Percentiles rank a stretch among this genome's conserved stretches.
These are phyloP conservation scores for Porodaedalea pini DNA, from an alignment of 1,284 basidiomycete genomes.

Conservation along the genomic window DNA sequence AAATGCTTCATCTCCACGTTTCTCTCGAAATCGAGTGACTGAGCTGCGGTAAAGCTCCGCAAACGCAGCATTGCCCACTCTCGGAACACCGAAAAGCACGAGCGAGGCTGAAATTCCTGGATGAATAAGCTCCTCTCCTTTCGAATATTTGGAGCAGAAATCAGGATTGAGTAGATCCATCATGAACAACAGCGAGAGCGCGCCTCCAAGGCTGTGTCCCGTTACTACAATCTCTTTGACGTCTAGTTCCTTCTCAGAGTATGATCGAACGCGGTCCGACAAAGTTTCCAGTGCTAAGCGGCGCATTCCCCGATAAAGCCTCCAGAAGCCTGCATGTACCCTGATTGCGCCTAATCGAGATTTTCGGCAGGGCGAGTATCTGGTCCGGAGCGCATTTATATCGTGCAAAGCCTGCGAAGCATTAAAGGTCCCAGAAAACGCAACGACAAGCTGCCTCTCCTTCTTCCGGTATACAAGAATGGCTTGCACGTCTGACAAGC, in stretches of 20 bases:
- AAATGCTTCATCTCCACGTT: slow-evolving; percentile 37
- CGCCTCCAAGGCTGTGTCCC: slow-evolving; percentile 51
- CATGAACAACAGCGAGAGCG: slow-evolving; percentile 43
- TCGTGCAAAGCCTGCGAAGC: slow-evolving; percentile 14
- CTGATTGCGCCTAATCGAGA: neutral
- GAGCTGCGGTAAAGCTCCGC: slow-evolving; percentile 40
- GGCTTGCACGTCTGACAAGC: slow-evolving; percentile 11
- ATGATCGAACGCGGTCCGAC: neutral
- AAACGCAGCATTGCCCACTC: slow-evolving; percentile 44
- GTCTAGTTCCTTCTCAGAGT: slow-evolving; percentile 22
- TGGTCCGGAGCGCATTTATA: slow-evolving; percentile 6
- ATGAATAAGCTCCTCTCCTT: neutral
- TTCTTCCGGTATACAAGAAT: slow-evolving; percentile 13
- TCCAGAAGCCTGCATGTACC: slow-evolving; percentile 53
- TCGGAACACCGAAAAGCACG: slow-evolving; percentile 46
- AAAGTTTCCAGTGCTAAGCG: neutral
- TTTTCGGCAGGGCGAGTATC: neutral
- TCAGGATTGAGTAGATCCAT: slow-evolving; percentile 39
- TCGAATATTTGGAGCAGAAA: neutral
- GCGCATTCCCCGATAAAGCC: slow-evolving; percentile 7
- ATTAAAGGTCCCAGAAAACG: slow-evolving; percentile 22
- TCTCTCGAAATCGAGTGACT: slow-evolving; percentile 32
- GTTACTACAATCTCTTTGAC: slow-evolving; percentile 45
- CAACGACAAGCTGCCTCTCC: slow-evolving; percentile 16
- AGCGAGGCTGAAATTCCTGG: slow-evolving; percentile 31